Evolutionary conservation across 768 basidiomycete species (phyloP).

Genomic region (Lyophyllum semitale): DNA sequence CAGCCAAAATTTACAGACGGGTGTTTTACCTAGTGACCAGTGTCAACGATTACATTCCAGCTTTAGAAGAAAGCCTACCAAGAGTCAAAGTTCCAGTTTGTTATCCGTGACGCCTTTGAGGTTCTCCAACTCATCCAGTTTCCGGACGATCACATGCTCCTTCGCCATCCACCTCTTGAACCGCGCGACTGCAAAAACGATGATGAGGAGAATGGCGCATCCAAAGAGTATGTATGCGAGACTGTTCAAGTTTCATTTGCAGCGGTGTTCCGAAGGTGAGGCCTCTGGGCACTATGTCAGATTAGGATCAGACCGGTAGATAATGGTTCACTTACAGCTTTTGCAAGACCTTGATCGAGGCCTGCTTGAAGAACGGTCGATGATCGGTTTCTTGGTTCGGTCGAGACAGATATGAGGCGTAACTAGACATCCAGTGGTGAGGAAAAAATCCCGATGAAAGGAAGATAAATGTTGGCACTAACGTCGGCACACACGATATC

Average conservation of each 20-base stretch:
- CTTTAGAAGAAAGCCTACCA: slow-evolving; percentile 14
- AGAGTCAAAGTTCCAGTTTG: slow-evolving; percentile 62
- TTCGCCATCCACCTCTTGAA: slow-evolving; percentile 48
- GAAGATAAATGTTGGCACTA: slow-evolving; percentile 6
- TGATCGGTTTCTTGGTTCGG: slow-evolving; percentile 21
- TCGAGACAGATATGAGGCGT: slow-evolving; percentile 45
- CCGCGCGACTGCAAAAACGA: slow-evolving; percentile 37
- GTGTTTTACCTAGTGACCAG: slow-evolving; percentile 36
- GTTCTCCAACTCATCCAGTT: slow-evolving; percentile 65
- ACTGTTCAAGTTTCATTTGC: slow-evolving; percentile 36
- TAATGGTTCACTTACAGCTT: slow-evolving; percentile 27
- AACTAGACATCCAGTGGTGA: slow-evolving; percentile 23
- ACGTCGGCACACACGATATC: slow-evolving; percentile 50
- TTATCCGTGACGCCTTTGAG: slow-evolving; percentile 55
- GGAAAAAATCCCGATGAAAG: background rate
- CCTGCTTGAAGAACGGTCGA: slow-evolving; percentile 25
- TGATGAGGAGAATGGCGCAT: slow-evolving; percentile 35
- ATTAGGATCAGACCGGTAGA: background rate
- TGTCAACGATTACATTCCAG: background rate
- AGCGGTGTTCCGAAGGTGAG: slow-evolving; percentile 36
- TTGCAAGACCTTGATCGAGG: slow-evolving; percentile 20
- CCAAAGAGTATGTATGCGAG: slow-evolving; percentile 37
- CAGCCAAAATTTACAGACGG: slow-evolving; percentile 40
- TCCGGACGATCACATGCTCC: slow-evolving; percentile 62
- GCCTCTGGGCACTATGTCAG: slow-evolving; percentile 23